phyloP scores from a whole-genome alignment of 495 filamentous ascomycete genomes.

The Podospora conica region DNA sequence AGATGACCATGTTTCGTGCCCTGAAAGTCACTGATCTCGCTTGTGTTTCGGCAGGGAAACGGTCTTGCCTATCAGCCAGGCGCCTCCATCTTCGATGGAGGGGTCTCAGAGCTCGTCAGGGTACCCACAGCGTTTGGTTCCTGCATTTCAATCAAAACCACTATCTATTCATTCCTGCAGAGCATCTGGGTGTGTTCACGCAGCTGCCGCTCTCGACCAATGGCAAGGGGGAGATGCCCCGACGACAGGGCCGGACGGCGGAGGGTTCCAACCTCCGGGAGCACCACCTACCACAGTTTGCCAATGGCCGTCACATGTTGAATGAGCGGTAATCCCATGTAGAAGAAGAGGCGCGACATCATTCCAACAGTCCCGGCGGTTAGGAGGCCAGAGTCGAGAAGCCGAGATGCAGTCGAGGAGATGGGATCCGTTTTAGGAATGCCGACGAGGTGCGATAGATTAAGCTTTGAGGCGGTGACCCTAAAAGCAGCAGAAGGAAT shows the following conservation, averaged over 20 bases:
- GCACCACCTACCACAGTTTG: not conserved
- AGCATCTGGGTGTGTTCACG: not conserved
- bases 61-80: not conserved
- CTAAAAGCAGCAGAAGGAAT: not conserved
- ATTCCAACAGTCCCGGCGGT: not conserved
- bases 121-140: slow-evolving; percentile 1
- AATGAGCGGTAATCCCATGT: not conserved
- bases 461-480: not conserved
- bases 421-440: not conserved
- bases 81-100: not conserved
- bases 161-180: slow-evolving; percentile 1
- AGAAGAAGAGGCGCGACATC: too few species aligned
- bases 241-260: not conserved
- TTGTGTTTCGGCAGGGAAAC: slow-evolving; percentile 17
- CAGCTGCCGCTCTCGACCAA: not conserved
- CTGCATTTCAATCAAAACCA: slow-evolving; percentile 12
- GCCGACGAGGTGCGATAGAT: not conserved
- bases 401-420: not conserved
- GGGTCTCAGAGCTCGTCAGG: not conserved
- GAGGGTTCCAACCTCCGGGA: not conserved
- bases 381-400: not conserved
- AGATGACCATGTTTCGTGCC: slow-evolving; percentile 6
- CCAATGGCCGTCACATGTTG: not conserved
- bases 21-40: slow-evolving; percentile 15
- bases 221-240: not conserved